Evolutionary conservation across 2,329 filamentous ascomycete species (phyloP).

Genomic region (Microdochium bolleyi): DNA sequence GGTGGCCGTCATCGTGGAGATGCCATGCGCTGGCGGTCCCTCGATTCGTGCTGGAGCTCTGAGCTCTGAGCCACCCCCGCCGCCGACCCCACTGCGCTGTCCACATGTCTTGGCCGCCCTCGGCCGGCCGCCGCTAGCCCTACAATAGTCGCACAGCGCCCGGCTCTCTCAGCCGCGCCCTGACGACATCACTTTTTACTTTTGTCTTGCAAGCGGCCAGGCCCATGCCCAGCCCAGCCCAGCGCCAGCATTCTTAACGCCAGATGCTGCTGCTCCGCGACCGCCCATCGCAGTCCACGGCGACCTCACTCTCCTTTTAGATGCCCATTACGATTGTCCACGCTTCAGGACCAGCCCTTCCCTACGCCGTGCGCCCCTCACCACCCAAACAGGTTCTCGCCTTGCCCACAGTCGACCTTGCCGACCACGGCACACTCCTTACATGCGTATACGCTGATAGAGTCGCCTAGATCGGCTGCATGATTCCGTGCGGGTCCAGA

Average conservation of each 20-base stretch:
- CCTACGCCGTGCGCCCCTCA: no score
- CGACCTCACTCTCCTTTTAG: not conserved
- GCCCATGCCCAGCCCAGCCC: not conserved
- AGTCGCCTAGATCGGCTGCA: no score
- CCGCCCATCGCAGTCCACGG: not conserved
- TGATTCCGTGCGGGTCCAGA: no score
- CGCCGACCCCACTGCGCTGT: not conserved
- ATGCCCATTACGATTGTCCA: not conserved
- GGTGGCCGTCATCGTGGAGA: not conserved
- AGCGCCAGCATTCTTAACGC: not conserved
- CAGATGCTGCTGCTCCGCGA: not conserved
- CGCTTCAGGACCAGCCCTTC: not conserved
- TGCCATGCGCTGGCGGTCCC: not conserved
- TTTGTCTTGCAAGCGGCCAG: not conserved
- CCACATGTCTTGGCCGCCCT: not conserved
- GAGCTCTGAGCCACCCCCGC: not conserved
- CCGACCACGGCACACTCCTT: no score
- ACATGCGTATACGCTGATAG: no score
- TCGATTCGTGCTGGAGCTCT: not conserved
- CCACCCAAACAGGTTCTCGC: not conserved
- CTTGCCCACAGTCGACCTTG: no score
- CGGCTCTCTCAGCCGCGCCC: not conserved
- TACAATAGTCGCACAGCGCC: not conserved
- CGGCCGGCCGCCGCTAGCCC: not conserved
- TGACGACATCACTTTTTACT: not conserved